Percentiles rank a stretch among this genome's conserved stretches.
Evolutionary conservation across 352 stramenopile species (phyloP).

Genomic region (Phytophthora pinifolia): DNA sequence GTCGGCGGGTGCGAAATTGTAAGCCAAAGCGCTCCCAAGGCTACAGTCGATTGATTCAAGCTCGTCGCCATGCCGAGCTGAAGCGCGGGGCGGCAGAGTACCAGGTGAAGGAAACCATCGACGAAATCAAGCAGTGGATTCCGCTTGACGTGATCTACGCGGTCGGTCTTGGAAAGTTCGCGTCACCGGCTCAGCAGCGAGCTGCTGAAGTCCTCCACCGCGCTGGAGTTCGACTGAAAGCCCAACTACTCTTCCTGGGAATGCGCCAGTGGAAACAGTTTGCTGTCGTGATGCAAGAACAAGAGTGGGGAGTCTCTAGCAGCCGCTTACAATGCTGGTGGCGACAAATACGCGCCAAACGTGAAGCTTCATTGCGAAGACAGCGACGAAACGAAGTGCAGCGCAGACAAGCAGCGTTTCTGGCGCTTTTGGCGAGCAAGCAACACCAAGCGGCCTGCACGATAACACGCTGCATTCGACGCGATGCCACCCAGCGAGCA

Average conservation of each 20-base stretch:
- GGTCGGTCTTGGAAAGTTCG: slow-evolving; percentile 56
- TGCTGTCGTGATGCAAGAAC: slow-evolving; percentile 14
- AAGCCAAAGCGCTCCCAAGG: slow-evolving; percentile 8
- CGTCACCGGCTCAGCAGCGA: slow-evolving; percentile 61
- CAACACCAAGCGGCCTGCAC: slow-evolving; percentile 43
- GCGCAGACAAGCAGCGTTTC: slow-evolving; percentile 40
- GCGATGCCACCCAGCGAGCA: slow-evolving; percentile 12
- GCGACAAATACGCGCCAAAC: slow-evolving; percentile 39
- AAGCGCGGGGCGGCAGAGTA: slow-evolving; percentile 29
- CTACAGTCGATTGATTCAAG: slow-evolving; percentile 22
- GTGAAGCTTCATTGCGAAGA: slow-evolving; percentile 26
- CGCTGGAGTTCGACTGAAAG: slow-evolving; percentile 43
- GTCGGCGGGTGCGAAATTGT: not conserved
- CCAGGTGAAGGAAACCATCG: slow-evolving; percentile 44
- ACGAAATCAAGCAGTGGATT: slow-evolving; percentile 56
- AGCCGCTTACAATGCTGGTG: slow-evolving; percentile 62
- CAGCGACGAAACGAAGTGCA: slow-evolving; percentile 41
- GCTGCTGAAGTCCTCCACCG: slow-evolving; percentile 47
- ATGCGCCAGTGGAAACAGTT: slow-evolving; percentile 48
- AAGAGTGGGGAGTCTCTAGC: slow-evolving; percentile 10
- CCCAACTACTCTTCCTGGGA: slow-evolving; percentile 41
- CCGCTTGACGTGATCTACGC: slow-evolving; percentile 70
- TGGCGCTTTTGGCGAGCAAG: slow-evolving; percentile 45
- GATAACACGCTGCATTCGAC: slow-evolving; percentile 47
- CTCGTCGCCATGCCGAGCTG: slow-evolving; percentile 7